phyloP scores from a whole-genome alignment of 139 green algal species.

The Raphidocelis subcapitata region DNA sequence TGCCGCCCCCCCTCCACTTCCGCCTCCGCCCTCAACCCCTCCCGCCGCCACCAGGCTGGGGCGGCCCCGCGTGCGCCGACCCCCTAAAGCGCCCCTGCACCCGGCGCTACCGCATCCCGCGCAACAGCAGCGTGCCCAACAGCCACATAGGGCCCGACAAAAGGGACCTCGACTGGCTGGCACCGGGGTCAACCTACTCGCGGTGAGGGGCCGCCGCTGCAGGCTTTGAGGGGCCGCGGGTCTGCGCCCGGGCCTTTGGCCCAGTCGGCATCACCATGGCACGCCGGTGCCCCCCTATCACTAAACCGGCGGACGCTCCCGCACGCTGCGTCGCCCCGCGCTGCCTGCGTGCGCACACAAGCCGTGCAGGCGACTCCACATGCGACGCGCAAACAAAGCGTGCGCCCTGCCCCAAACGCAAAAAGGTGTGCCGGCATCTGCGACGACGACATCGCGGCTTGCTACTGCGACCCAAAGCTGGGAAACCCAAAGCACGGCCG shows the following conservation, averaged over 20 bases:
- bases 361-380: background rate
- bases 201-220: conserved; percentile 9
- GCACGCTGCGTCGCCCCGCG: background rate
- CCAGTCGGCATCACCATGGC: background rate
- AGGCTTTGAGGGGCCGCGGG: background rate
- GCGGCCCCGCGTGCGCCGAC: conserved; percentile 38
- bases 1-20: background rate
- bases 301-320: background rate
- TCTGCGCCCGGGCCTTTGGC: background rate
- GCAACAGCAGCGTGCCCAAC: conserved; percentile 7
- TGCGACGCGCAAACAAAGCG: too few relatives aligned
- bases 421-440: conserved; percentile 44
- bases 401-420: too few relatives aligned
- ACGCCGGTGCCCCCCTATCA: background rate
- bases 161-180: conserved; percentile 20
- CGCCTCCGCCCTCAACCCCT: background rate
- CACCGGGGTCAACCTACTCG: background rate
- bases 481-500: conserved; percentile 30
- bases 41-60: conserved; percentile 45
- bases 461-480: conserved; percentile 54
- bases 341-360: background rate
- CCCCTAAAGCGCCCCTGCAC: conserved; percentile 55
- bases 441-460: conserved; percentile 44
- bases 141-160: conserved; percentile 46
- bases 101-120: conserved; percentile 21